Evolutionary conservation across 768 basidiomycete genomes (phyloP).

Genomic region (Leccinum subgranulosum): DNA sequence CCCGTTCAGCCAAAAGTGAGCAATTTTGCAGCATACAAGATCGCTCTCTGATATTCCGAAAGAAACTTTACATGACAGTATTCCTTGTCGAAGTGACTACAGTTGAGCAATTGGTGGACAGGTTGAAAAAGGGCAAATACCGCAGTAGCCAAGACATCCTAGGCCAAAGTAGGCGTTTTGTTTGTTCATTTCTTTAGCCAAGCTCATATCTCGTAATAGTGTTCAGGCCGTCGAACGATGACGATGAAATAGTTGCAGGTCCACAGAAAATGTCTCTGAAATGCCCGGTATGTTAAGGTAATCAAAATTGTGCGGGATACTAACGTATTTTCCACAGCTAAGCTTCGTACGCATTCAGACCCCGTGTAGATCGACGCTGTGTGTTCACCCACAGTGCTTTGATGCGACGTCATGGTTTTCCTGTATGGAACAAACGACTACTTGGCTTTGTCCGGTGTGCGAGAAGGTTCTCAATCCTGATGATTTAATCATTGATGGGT

Average conservation of each 20-base stretch:
- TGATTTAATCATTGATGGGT: slow-evolving; percentile 93
- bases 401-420: slow-evolving; percentile 93
- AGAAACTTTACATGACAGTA: slow-evolving; percentile 87
- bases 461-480: slow-evolving; percentile 72
- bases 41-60: slow-evolving; percentile 44
- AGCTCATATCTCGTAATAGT: slow-evolving; percentile 40
- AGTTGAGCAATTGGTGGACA: slow-evolving; percentile 66
- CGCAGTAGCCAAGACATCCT: slow-evolving; percentile 61
- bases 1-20: slow-evolving; percentile 70
- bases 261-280: slow-evolving; percentile 88
- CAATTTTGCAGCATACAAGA: not conserved
- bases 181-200: not conserved
- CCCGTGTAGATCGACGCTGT: slow-evolving; percentile 83
- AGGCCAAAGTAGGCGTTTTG: slow-evolving; percentile 54
- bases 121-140: slow-evolving; percentile 65
- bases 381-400: slow-evolving; percentile 93
- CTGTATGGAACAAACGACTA: slow-evolving; percentile 95
- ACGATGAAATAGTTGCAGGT: slow-evolving; percentile 91
- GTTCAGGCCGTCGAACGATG: slow-evolving; percentile 55
- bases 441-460: slow-evolving; percentile 94
- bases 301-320: not conserved
- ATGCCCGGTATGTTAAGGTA: slow-evolving; percentile 70
- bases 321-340: slow-evolving; percentile 44
- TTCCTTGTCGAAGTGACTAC: slow-evolving; percentile 80
- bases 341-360: slow-evolving; percentile 82